Base-by-base conservation (phyloP, 345 rosid species). In the Clausena lansium region DNA sequence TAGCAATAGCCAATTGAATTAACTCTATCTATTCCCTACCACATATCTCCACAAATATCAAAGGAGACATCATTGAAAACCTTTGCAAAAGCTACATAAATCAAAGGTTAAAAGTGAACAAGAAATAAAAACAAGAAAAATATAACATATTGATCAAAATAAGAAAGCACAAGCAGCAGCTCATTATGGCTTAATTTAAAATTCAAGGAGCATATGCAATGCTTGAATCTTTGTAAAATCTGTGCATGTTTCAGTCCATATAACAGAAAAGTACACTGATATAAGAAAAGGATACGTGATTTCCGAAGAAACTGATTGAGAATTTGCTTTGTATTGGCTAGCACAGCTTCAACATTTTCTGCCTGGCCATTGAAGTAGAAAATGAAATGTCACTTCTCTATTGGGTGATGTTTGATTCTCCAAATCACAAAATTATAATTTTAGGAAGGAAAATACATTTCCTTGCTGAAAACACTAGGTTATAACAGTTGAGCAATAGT, bases 291-390 rank as follows among this genome's bases (percentile, higher is more conserved):
- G 95, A 91, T 95, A 95, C 98, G 45, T 85, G 99, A 93, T 85
- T 93, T 95, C 57, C 81, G 90, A 71, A 95, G 90, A 86, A 93
- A 92, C 84, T 93, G 99, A 79, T 87, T 91, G 52, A 95, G 94
- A 80, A 95, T 91, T 89, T 95, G 98, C 84, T 95, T 95, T 74
- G 98, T 88, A 87, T 95, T 95, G 79, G 99, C 94, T 63, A 93
- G 76, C 70, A 92, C 92, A 83, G 98, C 99, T 88, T 95, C 97
- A 60, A 91, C 93, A 86, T 92, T 94, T 75, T 95, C 97, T 70
- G 87, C 96, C 98, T 95, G 89, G 27, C 64, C 66, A 67, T 74
- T 35, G 55, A 77, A 74, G 73, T 28, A 2, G 11, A 62, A 62
- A 69, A 77, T 63, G 57, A 73, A 73, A 75, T 9, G 30, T 75